These are phyloP conservation scores for Colletotrichum sp. DNA, from an alignment of 2,329 filamentous ascomycete genomes.

Conservation along the genomic window DNA sequence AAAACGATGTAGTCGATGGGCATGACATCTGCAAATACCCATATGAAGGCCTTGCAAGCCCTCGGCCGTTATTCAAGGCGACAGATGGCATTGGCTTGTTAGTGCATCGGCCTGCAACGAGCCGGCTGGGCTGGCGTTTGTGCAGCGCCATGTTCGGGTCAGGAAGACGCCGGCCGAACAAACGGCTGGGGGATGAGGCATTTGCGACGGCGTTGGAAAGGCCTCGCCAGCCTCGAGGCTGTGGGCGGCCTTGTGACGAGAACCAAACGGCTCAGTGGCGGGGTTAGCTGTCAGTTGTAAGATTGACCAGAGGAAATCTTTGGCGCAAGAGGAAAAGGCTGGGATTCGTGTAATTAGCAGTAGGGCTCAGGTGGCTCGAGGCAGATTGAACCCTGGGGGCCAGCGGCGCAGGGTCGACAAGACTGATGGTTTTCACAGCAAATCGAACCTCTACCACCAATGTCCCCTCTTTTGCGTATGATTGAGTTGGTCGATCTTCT, in stretches of 20 bases:
- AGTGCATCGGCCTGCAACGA: neutral
- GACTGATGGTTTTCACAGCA: neutral
- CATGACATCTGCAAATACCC: neutral
- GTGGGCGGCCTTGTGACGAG: neutral
- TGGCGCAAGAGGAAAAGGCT: neutral
- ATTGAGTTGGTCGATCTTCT: neutral
- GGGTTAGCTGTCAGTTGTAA: neutral
- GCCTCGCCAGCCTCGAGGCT: neutral
- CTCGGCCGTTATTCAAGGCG: neutral
- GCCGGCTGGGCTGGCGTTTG: neutral
- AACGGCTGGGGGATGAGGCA: neutral
- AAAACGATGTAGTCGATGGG: neutral
- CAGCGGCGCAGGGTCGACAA: neutral
- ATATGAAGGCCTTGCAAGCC: neutral
- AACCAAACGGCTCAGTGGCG: neutral
- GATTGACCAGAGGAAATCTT: neutral
- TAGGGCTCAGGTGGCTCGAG: slow-evolving; percentile 8
- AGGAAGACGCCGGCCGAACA: neutral
- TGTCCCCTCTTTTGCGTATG: neutral
- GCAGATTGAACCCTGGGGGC: neutral
- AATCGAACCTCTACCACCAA: neutral
- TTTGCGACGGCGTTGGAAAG: neutral
- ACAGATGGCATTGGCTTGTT: neutral
- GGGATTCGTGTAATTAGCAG: slow-evolving; percentile 5
- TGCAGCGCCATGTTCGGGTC: neutral